Base-by-base conservation (phyloP, 2,329 filamentous ascomycete genomes). In the Aspergillus sclerotialis region DNA sequence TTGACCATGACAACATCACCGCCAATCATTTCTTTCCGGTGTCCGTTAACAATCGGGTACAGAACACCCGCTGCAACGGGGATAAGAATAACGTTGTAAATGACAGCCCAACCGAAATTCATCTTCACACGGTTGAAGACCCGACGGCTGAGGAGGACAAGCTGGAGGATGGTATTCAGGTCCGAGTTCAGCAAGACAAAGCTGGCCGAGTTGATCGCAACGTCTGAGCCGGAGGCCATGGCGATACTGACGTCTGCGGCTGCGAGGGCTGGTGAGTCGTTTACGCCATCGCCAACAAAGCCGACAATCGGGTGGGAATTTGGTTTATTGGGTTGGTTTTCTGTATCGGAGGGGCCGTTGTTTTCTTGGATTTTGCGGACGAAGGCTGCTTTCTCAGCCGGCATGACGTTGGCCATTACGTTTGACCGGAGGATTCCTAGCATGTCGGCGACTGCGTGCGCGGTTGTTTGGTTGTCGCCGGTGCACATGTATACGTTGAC, bases 401-500 rank as follows among this genome's bases (percentile, higher is more conserved):
- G 89, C 8, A 94, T 75, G 4, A 94, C 87, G 44, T 86, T 86
- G 8, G 89, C 87, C 42, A 94, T 84, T 44, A 95, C 81, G 54
- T 93, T 84, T 35, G 69, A 64, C 1, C 69, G 51, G 0, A 78
- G 73, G 44, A 95, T 94, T 14, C 85, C 85, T 12, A 94, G 70
- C 50, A 77, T 76, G 2, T 70, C 64, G 1, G 84, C 89, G 3
- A 95, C 85, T 0, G 87, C 86, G 13, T 73, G 69, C 2, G 89
- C 89, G 1, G 89, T 95, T n/a, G 69, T 79, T n/a, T 70, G 66
- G 53, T 94, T 94, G 65, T 95, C 89, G 18, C 89, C 89, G 0
- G 87, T 93, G 24, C 94, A 79, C 86, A 95, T 93, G 78, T 82
- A 94, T 4, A 94, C 83, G 19, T 80, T 75, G 30, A 84, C 80